Evolutionary conservation across 2,329 filamentous ascomycete species (phyloP).

Genomic region (Thyridium curvatum): DNA sequence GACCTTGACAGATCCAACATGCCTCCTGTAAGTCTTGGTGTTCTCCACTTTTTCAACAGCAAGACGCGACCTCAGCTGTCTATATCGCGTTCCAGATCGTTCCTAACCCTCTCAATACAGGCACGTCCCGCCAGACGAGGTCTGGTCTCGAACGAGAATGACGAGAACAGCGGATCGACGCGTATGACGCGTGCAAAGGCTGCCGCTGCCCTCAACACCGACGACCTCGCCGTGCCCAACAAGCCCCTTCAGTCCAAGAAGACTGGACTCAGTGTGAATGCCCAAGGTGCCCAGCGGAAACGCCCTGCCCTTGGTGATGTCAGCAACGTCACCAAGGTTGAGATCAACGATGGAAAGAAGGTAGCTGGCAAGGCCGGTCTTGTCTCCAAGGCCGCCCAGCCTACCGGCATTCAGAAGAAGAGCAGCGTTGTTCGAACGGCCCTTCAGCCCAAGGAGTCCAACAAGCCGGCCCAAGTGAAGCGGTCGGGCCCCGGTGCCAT

Average conservation of each 20-base stretch:
- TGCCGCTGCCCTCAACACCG: conserved; percentile 56
- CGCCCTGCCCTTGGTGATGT: conserved; percentile 87
- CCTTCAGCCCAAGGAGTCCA: conserved; percentile 32
- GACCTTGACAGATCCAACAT: conserved; percentile 2
- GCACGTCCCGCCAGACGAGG: conserved; percentile 66
- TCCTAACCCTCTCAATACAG: conserved; percentile 1
- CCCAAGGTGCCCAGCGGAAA: conserved; percentile 53
- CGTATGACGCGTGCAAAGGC: conserved; percentile 92
- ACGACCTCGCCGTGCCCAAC: conserved; percentile 50
- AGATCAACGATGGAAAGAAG: conserved; percentile 71
- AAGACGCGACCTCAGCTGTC: neutral
- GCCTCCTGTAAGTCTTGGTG: conserved; percentile 10
- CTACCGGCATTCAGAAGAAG: conserved; percentile 83
- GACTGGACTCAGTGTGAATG: conserved; percentile 41
- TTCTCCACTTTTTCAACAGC: neutral
- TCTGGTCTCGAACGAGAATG: conserved; percentile 83
- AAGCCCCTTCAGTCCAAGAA: conserved; percentile 69
- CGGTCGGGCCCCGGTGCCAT: conserved; percentile 64
- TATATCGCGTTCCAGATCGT: neutral
- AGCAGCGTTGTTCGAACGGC: conserved; percentile 44
- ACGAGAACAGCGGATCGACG: conserved; percentile 76
- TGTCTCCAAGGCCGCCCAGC: conserved; percentile 74
- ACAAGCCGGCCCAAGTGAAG: conserved; percentile 67
- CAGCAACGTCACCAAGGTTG: conserved; percentile 86
- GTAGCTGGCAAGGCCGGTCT: conserved; percentile 57